Evolutionary conservation across 148 eudicot species (phyloP), one percentile per base, ranked within the genome.

Genomic region (Polygonum aviculare): DNA sequence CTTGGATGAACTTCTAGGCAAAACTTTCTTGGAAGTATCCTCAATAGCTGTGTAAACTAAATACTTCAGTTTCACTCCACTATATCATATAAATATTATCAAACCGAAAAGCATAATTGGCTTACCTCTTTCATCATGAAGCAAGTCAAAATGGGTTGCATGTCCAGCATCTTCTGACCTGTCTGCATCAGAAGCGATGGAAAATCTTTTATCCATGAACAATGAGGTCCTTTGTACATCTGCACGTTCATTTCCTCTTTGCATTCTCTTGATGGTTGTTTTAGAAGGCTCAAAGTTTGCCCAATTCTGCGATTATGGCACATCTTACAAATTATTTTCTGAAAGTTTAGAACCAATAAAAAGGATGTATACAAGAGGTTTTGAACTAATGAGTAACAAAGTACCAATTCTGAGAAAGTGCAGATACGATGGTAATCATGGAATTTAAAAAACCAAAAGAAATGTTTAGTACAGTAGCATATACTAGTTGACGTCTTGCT

Each of bases 211-310:
- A 73, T 81, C 83, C 21, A 57, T 72, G n/a, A 82, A 83, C 71
- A 78, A 75, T 73, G 87, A 80, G 67, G 87, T 78, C 48, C 81
- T 79, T 26, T 81, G 81, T 38, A 78, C 51, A 67, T 81, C 80
- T 40, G 54, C 78, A 44, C 35, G 77, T 47, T 80, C 83, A 77
- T 86, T 85, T 62, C 82, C 83, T 69, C 82, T 73, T 75, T 77
- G 75, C 60, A 79, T 83, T 84, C 98, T 88, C 79, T 90, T 87
- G 48, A 94, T 86, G 72, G 92, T 90, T 75, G 96, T 92, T 85
- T 85, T 94, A 55, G 93, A 91, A 84, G 93, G 91, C 73, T 87
- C 92, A 81, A 86, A 86, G 77, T 82, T 90, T 72, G 85, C 86
- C 97, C 89, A 90, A 78, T 73, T 92, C 98, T 94, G 96, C 85